Percentiles rank a stretch among this genome's conserved stretches.
These are phyloP conservation scores for Saturnispora galanensis DNA, from an alignment of 805 yeast species.

Conservation along the genomic window DNA sequence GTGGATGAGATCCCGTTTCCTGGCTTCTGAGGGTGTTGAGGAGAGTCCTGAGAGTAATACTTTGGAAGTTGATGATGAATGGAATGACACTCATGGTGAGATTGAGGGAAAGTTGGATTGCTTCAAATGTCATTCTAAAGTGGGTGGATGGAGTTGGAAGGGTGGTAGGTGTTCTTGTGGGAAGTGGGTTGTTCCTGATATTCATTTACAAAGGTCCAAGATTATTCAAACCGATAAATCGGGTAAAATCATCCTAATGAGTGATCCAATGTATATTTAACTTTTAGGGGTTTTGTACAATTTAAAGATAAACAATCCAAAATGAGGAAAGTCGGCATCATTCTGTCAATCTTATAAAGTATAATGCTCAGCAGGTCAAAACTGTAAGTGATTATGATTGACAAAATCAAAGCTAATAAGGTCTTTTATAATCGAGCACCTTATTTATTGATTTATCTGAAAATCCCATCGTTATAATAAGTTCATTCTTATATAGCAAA, in stretches of 20 bases:
- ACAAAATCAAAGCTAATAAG: too few species aligned
- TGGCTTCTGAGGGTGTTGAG: constrained; percentile 3
- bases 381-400: too few species aligned
- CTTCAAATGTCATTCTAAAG: constrained; percentile 73
- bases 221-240: constrained; percentile 50
- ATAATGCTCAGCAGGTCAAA: too few species aligned
- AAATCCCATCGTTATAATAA: too few species aligned
- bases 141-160: constrained; percentile 91
- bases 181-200: constrained; percentile 88
- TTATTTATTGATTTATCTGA: too few species aligned
- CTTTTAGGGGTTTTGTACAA: too few species aligned
- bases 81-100: constrained; percentile 41
- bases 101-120: constrained; percentile 83
- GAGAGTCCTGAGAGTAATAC: constrained; percentile 2
- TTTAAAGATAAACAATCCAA: too few species aligned
- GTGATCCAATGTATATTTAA: constrained; percentile 11
- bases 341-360: too few species aligned
- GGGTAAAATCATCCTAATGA: constrained; percentile 11
- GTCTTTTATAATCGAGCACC: too few species aligned
- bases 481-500: background rate
- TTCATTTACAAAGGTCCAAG: constrained; percentile 70
- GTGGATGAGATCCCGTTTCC: constrained; percentile 78
- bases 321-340: too few species aligned
- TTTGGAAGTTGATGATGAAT: constrained; percentile 5
- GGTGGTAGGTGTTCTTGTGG: constrained; percentile 95